phyloP scores from a whole-genome alignment of 768 basidiomycete species.

The Imleria badia region DNA sequence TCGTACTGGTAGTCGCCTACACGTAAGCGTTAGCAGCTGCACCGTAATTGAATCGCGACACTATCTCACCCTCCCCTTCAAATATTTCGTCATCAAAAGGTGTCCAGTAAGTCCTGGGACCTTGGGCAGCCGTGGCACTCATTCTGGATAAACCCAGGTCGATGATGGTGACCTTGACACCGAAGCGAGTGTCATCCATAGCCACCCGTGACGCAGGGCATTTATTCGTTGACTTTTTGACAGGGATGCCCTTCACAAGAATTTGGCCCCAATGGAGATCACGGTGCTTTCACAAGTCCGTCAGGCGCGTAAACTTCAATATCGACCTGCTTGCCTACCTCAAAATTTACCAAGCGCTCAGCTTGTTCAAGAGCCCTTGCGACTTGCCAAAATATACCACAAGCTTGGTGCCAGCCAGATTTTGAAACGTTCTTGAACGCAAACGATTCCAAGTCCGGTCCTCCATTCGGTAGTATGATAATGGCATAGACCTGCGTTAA shows the following conservation, averaged over 20 bases:
- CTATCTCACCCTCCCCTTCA: conserved; percentile 78
- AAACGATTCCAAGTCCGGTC: conserved; percentile 87
- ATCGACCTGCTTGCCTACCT: conserved; percentile 51
- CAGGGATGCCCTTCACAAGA: conserved; percentile 61
- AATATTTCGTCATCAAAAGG: conserved; percentile 88
- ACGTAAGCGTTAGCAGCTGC: conserved; percentile 13
- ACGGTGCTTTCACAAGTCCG: conserved; percentile 66
- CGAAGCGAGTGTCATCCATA: conserved; percentile 69
- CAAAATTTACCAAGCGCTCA: conserved; percentile 79
- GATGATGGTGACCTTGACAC: conserved; percentile 82
- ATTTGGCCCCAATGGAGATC: conserved; percentile 99
- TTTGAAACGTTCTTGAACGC: conserved; percentile 57
- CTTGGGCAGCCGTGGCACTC: conserved; percentile 52
- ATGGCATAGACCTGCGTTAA: conserved; percentile 83
- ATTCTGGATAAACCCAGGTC: conserved; percentile 93
- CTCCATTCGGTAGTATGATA: conserved; percentile 87
- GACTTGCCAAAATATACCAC: conserved; percentile 90
- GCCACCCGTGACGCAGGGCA: conserved; percentile 32
- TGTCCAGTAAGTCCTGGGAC: conserved; percentile 63
- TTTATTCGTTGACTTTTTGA: conserved; percentile 36
- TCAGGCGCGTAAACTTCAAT: not conserved
- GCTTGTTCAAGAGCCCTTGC: conserved; percentile 73
- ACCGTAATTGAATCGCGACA: not conserved
- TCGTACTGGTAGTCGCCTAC: conserved; percentile 93
- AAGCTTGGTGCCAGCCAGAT: conserved; percentile 83